phyloP scores from a whole-genome alignment of 495 filamentous ascomycete species.

The Choiromyces venosus region DNA sequence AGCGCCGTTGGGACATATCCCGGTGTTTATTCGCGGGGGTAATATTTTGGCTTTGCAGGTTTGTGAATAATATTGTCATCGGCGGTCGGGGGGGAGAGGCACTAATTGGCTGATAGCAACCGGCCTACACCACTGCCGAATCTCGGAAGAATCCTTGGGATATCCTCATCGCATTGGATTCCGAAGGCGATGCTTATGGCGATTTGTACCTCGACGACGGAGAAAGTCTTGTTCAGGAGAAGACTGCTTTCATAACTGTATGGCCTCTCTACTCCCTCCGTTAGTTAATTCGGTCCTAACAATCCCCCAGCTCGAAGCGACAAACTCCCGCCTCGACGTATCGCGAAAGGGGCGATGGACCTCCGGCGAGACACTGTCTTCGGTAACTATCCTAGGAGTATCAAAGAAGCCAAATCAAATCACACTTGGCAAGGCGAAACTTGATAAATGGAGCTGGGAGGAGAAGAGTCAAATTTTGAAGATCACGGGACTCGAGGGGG shows the following conservation, averaged over 20 bases:
- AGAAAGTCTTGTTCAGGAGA: conserved; percentile 57
- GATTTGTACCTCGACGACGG: conserved; percentile 75
- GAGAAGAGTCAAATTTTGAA: not conserved
- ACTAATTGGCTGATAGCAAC: conserved; percentile 40
- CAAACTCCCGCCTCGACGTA: not conserved
- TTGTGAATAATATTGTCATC: not conserved
- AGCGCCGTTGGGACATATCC: conserved; percentile 73
- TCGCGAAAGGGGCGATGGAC: not conserved
- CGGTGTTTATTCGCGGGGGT: conserved; percentile 68
- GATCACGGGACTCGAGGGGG: not conserved
- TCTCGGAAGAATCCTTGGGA: conserved; percentile 64
- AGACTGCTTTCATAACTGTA: conserved; percentile 55
- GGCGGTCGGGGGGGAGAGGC: not conserved
- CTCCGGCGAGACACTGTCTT: not conserved
- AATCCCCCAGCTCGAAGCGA: not conserved
- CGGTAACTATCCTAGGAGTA: not conserved
- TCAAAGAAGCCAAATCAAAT: not conserved
- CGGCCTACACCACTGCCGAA: conserved; percentile 62
- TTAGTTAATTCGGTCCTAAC: not conserved
- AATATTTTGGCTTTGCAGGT: conserved; percentile 62
- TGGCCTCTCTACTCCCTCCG: conserved; percentile 17
- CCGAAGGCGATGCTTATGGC: conserved; percentile 55
- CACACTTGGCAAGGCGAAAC: not conserved
- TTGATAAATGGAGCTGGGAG: not conserved
- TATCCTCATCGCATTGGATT: conserved; percentile 58